Percentiles rank a stretch among this genome's conserved stretches.
Conservation (phyloP, 2,329 filamentous ascomycete genomes). For the Diaporthe batatas region DNA sequence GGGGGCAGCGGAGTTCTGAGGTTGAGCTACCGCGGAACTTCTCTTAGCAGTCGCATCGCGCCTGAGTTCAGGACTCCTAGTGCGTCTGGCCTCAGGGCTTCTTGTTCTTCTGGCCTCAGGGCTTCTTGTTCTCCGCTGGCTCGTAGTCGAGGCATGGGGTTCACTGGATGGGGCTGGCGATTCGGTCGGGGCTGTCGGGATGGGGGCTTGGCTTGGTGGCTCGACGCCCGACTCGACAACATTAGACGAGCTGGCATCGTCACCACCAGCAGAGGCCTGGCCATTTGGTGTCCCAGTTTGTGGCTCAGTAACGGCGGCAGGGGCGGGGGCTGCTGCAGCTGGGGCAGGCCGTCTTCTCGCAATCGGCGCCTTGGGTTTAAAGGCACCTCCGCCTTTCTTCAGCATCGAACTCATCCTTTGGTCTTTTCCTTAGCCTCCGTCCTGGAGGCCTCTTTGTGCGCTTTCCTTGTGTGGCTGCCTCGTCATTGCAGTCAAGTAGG, state of each 20-base stretch:
- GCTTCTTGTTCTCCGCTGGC: conserved; percentile 6
- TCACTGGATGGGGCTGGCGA: neutral
- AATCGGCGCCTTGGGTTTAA: conserved; percentile 77
- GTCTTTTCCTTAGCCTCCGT: conserved; percentile 37
- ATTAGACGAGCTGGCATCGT: conserved; percentile 30
- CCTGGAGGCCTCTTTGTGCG: conserved; percentile 29
- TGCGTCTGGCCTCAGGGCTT: conserved; percentile 26
- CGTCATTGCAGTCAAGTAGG: conserved; percentile 37
- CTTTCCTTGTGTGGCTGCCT: neutral
- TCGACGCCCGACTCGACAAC: conserved; percentile 18
- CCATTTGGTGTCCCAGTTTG: conserved; percentile 42
- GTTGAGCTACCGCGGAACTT: neutral
- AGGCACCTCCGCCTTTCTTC: conserved; percentile 73
- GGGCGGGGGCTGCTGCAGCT: conserved; percentile 45
- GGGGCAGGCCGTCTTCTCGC: conserved; percentile 64
- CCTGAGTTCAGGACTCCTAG: conserved; percentile 28
- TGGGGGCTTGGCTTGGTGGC: neutral
- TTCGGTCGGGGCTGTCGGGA: neutral
- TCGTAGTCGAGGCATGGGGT: neutral
- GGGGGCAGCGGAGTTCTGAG: neutral
- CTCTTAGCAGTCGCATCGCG: conserved; percentile 5
- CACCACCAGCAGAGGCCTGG: conserved; percentile 36
- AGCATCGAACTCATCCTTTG: conserved; percentile 75
- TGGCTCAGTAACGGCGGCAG: conserved; percentile 44
- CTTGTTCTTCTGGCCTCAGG: conserved; percentile 16